phyloP scores from a whole-genome alignment of 106 monocot genomes.

The Posidonia australis region DNA sequence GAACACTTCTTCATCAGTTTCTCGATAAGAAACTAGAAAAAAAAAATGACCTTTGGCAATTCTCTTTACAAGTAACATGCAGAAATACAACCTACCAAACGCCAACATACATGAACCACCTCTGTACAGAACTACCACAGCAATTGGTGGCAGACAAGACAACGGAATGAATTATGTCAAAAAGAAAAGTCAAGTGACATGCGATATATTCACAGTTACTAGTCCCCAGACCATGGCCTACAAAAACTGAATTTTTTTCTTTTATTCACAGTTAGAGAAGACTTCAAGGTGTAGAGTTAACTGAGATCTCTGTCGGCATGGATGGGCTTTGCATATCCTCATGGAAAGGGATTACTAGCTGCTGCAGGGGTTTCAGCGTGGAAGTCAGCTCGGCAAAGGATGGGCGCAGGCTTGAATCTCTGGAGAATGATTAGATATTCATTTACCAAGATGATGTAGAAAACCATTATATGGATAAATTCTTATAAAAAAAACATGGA shows the following conservation, averaged over 20 bases:
- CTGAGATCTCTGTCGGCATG: constrained; percentile 46
- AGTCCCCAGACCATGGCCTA: not conserved
- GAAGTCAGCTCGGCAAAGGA: constrained; percentile 72
- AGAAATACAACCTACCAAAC: not conserved
- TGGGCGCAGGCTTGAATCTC: constrained; percentile 84
- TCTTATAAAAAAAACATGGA: too few species aligned
- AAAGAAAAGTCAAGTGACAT: not conserved
- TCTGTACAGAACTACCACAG: not conserved
- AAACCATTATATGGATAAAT: too few species aligned
- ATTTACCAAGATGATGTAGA: too few species aligned
- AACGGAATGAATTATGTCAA: not conserved
- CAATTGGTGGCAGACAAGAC: not conserved
- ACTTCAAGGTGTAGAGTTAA: constrained; percentile 50
- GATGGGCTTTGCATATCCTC: constrained; percentile 42
- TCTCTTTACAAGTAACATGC: constrained; percentile 1
- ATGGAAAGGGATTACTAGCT: constrained; percentile 48
- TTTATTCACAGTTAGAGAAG: constrained; percentile 13
- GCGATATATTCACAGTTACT: constrained; percentile 15
- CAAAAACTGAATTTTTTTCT: not conserved
- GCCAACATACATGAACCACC: not conserved
- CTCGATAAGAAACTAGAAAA: too few species aligned
- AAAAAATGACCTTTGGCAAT: not conserved
- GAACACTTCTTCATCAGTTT: too few species aligned
- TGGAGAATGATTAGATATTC: too few species aligned
- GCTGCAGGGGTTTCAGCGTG: constrained; percentile 58